Conservation (phyloP, 2,329 filamentous ascomycete genomes). For the Leptographium lundbergii region DNA sequence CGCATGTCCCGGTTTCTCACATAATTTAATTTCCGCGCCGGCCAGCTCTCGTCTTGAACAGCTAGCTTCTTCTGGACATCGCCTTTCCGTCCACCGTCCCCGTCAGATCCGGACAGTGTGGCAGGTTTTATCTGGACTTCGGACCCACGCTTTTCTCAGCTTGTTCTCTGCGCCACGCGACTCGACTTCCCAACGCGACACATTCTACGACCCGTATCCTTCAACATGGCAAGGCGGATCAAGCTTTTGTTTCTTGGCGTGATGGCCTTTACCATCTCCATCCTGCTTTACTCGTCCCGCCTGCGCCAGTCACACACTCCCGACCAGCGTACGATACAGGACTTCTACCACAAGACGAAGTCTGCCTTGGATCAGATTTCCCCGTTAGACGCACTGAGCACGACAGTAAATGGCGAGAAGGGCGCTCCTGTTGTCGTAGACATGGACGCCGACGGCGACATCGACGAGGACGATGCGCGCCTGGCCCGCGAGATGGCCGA, state of each 20-base stretch:
- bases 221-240: constrained; percentile 54
- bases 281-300: constrained; percentile 61
- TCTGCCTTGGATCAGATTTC: constrained; percentile 32
- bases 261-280: constrained; percentile 49
- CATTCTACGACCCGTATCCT: neutral
- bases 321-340: constrained; percentile 28
- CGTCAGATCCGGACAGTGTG: neutral
- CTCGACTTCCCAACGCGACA: neutral
- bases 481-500: constrained; percentile 43
- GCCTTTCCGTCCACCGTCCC: neutral
- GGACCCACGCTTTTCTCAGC: neutral
- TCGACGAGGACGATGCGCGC: constrained; percentile 42
- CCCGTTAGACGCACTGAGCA: neutral
- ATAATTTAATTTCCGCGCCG: no score
- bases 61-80: neutral
- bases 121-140: neutral
- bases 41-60: neutral
- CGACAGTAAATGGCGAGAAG: constrained; percentile 21
- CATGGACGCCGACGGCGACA: constrained; percentile 40
- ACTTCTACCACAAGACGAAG: constrained; percentile 49
- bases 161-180: neutral
- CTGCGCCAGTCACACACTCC: constrained; percentile 36
- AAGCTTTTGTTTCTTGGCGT: constrained; percentile 53
- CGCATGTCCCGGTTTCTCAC: no score
- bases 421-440: constrained; percentile 27